Evolutionary conservation across 306 rosid species (phyloP).

Genomic region (Comarum palustre): DNA sequence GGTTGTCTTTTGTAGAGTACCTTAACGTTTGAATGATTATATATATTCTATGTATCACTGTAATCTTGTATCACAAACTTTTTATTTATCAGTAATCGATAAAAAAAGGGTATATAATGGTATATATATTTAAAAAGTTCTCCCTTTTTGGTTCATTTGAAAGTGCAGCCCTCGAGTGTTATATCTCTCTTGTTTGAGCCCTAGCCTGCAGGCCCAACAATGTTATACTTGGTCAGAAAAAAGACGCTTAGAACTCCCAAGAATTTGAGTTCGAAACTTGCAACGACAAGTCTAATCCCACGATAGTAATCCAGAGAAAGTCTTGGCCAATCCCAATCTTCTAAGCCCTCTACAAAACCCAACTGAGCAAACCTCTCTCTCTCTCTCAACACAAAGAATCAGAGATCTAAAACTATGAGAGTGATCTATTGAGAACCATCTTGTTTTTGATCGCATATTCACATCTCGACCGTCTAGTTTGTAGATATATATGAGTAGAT

Average conservation of each 20-base stretch:
- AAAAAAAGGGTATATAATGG: too few species aligned
- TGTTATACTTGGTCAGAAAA: constrained; percentile 47
- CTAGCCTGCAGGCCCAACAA: constrained; percentile 27
- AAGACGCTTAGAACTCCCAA: constrained; percentile 35
- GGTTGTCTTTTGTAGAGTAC: too few species aligned
- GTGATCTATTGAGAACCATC: too few species aligned
- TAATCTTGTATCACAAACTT: too few species aligned
- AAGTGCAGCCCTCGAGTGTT: neutral
- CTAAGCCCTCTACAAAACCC: constrained; percentile 8
- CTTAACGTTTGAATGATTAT: too few species aligned
- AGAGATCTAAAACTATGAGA: constrained; percentile 18
- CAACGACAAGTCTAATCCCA: constrained; percentile 7
- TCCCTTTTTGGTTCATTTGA: constrained; percentile 3
- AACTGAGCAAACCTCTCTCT: neutral
- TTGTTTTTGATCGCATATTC: too few species aligned
- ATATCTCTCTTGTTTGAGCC: neutral
- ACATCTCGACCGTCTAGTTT: too few species aligned
- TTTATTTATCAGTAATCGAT: too few species aligned
- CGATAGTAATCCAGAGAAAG: constrained; percentile 29
- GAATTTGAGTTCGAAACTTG: constrained; percentile 15
- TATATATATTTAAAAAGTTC: too few species aligned
- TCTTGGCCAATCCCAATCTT: neutral
- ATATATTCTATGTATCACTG: too few species aligned
- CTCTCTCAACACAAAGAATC: neutral
- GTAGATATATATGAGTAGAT: too few species aligned